A percentile compares a stretch with the other conserved stretches of the same genome.
Evolutionary conservation across 805 yeast species (phyloP).

Genomic region (Phaffomyces opuntiae): DNA sequence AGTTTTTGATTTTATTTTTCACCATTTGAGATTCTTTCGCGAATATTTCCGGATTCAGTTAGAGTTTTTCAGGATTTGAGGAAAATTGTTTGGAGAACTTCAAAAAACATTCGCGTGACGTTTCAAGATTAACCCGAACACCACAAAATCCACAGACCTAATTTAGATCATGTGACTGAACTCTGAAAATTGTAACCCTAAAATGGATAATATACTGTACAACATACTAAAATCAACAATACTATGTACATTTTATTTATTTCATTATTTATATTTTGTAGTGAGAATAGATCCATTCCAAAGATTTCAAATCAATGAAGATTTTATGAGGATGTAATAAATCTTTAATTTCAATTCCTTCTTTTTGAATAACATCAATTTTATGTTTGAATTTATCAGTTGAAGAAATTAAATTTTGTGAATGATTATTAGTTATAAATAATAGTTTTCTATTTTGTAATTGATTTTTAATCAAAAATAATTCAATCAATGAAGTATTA

Average conservation of each 20-base stretch:
- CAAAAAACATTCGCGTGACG: neutral
- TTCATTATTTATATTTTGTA: neutral
- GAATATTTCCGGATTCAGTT: neutral
- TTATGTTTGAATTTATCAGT: constrained; percentile 45
- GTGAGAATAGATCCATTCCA: constrained; percentile 44
- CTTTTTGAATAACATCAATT: constrained; percentile 63
- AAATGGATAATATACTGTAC: too few relatives aligned
- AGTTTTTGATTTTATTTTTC: constrained; percentile 12
- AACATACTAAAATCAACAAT: neutral
- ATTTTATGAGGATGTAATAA: constrained; percentile 72
- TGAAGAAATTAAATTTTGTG: constrained; percentile 55
- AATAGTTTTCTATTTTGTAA: constrained; percentile 49
- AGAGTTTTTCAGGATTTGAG: neutral
- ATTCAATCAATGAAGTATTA: constrained; percentile 40
- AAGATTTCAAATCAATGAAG: constrained; percentile 64
- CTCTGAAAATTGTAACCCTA: too few relatives aligned
- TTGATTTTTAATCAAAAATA: constrained; percentile 42
- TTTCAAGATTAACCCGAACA: neutral
- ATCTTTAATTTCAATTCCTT: constrained; percentile 78
- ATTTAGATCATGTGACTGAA: constrained; percentile 1
- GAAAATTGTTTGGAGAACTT: neutral
- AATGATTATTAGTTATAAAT: constrained; percentile 55
- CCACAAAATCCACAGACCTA: neutral
- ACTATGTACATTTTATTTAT: neutral
- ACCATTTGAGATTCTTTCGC: constrained; percentile 1